Evolutionary conservation across 2,329 filamentous ascomycete genomes (phyloP), one percentile per base, ranked within the genome.

Genomic region (Calonectria crousiana): DNA sequence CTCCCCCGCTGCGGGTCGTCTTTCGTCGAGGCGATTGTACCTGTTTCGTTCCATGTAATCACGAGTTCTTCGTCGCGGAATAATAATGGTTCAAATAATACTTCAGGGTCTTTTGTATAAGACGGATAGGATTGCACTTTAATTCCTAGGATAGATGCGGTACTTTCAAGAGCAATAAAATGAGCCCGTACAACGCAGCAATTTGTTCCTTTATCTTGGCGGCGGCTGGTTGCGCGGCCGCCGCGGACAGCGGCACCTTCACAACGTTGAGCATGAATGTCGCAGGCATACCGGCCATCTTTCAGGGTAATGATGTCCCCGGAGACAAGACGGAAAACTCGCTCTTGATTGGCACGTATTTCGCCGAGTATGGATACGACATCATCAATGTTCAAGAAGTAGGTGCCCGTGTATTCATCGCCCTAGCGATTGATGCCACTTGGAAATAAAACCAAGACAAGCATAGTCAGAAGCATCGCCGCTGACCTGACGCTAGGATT

Each of bases 351-450:
- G 92, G 92, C 0, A 80, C 86, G 6, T 85, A 89, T 67, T 90
- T 94, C 77, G 84, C 89, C 6, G 76, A 89, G 79, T 89, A 92
- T 72, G 87, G 84, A 71, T 92, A 90, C 83, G 90, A 92, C 76
- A 84, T 94, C 34, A 91, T 93, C 80, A 88, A 94, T 76, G 85
- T 92, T 18, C 92, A 94, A 81, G 92, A 93, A 86, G 71, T 69
- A 34, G 51, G 47, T 62, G 4, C 13, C 11, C 18, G 14, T 3
- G 16, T 26, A 3, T 16, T n/a, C 9, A 26, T 13, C 8, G 26
- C 65, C 32, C 49, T 20, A 36, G 32, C 18, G 53, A 58, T 58
- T 32, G 32, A 38, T 26, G 6, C n/a, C n/a, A 8, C 18, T 34
- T 9, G 28, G 18, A 44, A 44, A 23, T 47, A 47, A 47, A 62